Percentiles rank a stretch among this genome's conserved stretches.
These are phyloP conservation scores for Discostella pseudostelligera DNA, from an alignment of 108 stramenopile species.

Conservation along the genomic window DNA sequence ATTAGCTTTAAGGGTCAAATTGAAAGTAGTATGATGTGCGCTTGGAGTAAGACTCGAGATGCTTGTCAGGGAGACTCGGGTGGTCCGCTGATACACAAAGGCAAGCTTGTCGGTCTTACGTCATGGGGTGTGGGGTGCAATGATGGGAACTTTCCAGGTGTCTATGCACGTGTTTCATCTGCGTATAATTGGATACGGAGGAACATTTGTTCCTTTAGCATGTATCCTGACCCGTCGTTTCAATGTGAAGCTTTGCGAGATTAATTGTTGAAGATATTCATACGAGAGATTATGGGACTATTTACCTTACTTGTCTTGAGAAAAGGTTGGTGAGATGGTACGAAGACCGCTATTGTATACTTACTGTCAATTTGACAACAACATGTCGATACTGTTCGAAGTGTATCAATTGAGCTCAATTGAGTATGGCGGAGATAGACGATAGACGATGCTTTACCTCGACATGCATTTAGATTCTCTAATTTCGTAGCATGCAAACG, in stretches of 20 bases:
- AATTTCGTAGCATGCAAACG: too few species aligned
- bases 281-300: not conserved
- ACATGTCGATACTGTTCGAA: too few species aligned
- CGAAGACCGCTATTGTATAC: too few species aligned
- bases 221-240: conserved; percentile 10
- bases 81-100: conserved; percentile 43
- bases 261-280: not conserved
- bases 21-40: conserved; percentile 20
- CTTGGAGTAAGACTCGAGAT: not conserved
- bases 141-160: conserved; percentile 21
- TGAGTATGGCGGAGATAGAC: too few species aligned
- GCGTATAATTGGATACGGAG: conserved; percentile 19
- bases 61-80: conserved; percentile 29
- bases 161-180: conserved; percentile 24
- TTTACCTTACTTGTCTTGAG: too few species aligned
- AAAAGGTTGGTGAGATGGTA: too few species aligned
- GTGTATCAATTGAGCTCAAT: too few species aligned
- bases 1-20: not conserved
- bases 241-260: conserved; percentile 5
- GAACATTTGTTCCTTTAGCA: conserved; percentile 12
- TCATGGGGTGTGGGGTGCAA: conserved; percentile 28
- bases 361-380: too few species aligned
- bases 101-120: conserved; percentile 21
- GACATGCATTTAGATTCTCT: too few species aligned
- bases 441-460: too few species aligned